Evolutionary conservation across 2,329 filamentous ascomycete species (phyloP).

Genomic region (Botrytis fragariae): DNA sequence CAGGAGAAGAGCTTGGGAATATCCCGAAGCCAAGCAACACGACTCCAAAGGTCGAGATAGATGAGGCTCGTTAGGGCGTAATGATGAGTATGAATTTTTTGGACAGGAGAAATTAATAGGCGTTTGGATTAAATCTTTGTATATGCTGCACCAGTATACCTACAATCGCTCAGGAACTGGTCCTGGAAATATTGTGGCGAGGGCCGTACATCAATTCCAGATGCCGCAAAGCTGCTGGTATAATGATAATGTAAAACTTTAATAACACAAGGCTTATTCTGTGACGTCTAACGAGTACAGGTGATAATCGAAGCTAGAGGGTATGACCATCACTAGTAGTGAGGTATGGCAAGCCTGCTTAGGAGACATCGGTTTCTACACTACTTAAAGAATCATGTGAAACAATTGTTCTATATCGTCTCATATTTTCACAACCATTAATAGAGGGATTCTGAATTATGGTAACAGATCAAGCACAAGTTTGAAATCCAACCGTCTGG

Average conservation of each 20-base stretch:
- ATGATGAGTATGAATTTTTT: constrained; percentile 5
- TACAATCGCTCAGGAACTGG: constrained; percentile 20
- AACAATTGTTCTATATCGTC: not conserved
- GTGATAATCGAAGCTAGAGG: not conserved
- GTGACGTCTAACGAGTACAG: not conserved
- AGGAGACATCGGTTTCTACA: not conserved
- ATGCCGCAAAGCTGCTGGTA: constrained; percentile 15
- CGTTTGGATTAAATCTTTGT: constrained; percentile 17
- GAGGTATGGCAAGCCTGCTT: not conserved
- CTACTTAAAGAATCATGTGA: not conserved
- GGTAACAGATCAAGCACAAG: not conserved
- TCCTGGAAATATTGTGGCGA: constrained; percentile 16
- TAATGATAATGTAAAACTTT: constrained; percentile 27
- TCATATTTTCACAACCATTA: not conserved
- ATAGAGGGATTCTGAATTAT: not conserved
- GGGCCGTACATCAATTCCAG: constrained; percentile 14
- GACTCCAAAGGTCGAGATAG: constrained; percentile 26
- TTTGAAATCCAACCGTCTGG: not conserved
- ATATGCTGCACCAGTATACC: constrained; percentile 14
- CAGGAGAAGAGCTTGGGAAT: constrained; percentile 67
- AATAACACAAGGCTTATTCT: not conserved
- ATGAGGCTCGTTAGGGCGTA: constrained; percentile 36
- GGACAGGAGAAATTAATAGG: constrained; percentile 10
- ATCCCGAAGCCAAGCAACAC: constrained; percentile 45
- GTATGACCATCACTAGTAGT: not conserved